A percentile compares a stretch with the other conserved stretches of the same genome.
phyloP scores from a whole-genome alignment of 768 basidiomycete species.

The Leccinum subgranulosum region DNA sequence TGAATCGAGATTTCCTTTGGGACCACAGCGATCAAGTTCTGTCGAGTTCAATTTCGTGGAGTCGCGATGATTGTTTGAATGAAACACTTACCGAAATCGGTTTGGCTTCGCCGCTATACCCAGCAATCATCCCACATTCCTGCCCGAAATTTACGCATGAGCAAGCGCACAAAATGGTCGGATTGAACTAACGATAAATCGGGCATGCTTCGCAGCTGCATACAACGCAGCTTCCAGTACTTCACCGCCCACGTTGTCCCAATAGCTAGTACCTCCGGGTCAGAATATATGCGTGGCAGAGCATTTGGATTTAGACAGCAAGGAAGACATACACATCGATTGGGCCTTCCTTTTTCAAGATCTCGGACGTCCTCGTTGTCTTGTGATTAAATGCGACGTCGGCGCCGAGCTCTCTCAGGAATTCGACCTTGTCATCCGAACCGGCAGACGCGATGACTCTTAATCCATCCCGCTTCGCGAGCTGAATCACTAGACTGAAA shows the following conservation, averaged over 20 bases:
- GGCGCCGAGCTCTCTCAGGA: conserved; percentile 56
- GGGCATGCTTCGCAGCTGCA: conserved; percentile 40
- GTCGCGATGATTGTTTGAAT: not conserved
- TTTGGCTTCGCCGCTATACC: not conserved
- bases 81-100: conserved; percentile 1
- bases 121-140: conserved; percentile 33
- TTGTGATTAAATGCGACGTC: conserved; percentile 78
- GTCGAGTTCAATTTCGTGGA: not conserved
- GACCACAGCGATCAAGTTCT: conserved; percentile 40
- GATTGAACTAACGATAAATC: conserved; percentile 42
- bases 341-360: conserved; percentile 55
- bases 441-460: conserved; percentile 74
- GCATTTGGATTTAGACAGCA: not conserved
- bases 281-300: not conserved
- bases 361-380: conserved; percentile 47
- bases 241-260: conserved; percentile 59
- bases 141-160: not conserved
- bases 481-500: conserved; percentile 45
- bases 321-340: conserved; percentile 43
- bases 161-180: no score
- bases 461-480: conserved; percentile 48
- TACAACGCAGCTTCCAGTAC: conserved; percentile 54
- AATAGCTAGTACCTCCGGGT: conserved; percentile 8
- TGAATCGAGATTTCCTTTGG: conserved; percentile 39
- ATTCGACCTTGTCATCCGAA: conserved; percentile 69